A percentile compares a stretch with the other conserved stretches of the same genome.
Evolutionary conservation across 2,329 filamentous ascomycete genomes (phyloP).

Genomic region (Stachybotrys chlorohalonatus): DNA sequence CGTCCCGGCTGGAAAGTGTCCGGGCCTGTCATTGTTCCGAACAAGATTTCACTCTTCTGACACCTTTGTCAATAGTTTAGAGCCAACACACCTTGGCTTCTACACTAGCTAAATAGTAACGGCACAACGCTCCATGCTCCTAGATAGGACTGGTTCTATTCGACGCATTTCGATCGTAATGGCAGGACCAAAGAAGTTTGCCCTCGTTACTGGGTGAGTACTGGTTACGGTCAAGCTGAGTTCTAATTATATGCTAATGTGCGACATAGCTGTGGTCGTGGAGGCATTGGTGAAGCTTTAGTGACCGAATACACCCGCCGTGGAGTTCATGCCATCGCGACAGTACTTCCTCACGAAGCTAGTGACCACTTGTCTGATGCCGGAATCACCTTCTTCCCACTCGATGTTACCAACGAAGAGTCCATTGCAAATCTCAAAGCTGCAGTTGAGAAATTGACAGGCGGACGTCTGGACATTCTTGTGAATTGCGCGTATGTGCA

Average conservation of each 20-base stretch:
- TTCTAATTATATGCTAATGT: neutral
- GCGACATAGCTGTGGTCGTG: neutral
- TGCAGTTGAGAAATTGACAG: neutral
- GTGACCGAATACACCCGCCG: neutral
- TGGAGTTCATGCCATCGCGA: neutral
- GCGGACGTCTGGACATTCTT: neutral
- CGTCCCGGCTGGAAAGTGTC: no score
- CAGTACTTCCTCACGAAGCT: neutral
- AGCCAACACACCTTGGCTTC: no score
- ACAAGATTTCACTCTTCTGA: no score
- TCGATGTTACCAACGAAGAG: constrained; percentile 6
- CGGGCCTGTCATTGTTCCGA: no score
- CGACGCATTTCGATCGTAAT: neutral
- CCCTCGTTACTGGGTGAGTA: neutral
- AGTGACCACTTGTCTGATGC: neutral
- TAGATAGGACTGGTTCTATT: no score
- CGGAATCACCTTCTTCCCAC: neutral
- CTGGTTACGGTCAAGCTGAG: neutral
- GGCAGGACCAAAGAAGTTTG: neutral
- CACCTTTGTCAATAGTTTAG: no score
- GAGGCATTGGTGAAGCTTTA: neutral
- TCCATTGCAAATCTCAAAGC: constrained; percentile 1
- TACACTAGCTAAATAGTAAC: no score
- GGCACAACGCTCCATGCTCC: no score
- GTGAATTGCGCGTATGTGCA: neutral